These are phyloP conservation scores for Protomyces pachydermus DNA, from an alignment of 1,139 yeast genomes.

Conservation along the genomic window DNA sequence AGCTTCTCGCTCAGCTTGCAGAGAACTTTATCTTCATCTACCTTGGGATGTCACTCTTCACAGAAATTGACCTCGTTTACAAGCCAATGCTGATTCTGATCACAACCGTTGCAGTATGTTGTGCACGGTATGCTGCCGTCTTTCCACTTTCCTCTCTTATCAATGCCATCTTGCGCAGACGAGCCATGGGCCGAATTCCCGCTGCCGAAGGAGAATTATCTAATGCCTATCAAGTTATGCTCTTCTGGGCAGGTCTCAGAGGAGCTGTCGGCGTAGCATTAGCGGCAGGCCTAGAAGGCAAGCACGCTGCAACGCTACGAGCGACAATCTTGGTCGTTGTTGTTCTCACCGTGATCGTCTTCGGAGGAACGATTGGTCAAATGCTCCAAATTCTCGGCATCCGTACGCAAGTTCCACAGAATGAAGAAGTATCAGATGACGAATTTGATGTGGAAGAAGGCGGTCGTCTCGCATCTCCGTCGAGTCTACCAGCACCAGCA, in stretches of 20 bases:
- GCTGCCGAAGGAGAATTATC: constrained; percentile 58
- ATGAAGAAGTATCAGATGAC: constrained; percentile 78
- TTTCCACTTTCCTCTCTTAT: constrained; percentile 84
- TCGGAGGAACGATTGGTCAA: constrained; percentile 98
- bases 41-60: constrained; percentile 85
- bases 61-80: constrained; percentile 91
- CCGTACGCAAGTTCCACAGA: constrained; percentile 78
- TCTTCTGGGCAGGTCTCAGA: constrained; percentile 97
- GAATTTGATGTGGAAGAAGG: constrained; percentile 78
- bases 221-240: constrained; percentile 96
- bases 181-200: constrained; percentile 38
- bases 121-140: constrained; percentile 95
- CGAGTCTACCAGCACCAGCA: constrained; percentile 7
- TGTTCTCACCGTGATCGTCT: constrained; percentile 87
- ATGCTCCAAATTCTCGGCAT: constrained; percentile 94
- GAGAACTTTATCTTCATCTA: constrained; percentile 96
- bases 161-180: constrained; percentile 68
- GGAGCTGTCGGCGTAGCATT: constrained; percentile 99
- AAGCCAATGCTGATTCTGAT: constrained; percentile 88
- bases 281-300: constrained; percentile 96
- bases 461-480: constrained; percentile 7
- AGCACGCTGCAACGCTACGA: constrained; percentile 75
- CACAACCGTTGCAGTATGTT: constrained; percentile 79
- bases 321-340: constrained; percentile 97
- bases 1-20: constrained; percentile 84